Evolutionary conservation across 805 yeast species (phyloP), one percentile per base, ranked within the genome.

Genomic region (Ogataea sp.): DNA sequence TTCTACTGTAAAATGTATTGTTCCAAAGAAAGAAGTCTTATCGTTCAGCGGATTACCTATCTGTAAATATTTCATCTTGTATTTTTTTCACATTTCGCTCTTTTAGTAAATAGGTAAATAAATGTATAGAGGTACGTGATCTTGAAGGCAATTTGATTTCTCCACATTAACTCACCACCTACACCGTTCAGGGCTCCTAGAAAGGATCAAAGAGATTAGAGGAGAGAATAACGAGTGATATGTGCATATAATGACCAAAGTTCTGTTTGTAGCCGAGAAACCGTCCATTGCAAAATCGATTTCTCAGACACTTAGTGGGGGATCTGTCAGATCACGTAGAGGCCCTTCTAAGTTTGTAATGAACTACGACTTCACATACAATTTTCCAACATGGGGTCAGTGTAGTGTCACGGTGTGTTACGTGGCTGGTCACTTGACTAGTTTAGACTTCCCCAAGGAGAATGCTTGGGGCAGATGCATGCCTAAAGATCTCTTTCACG

Each of bases 181-280:
- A n/a, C n/a, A n/a, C n/a, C n/a, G n/a, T n/a, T n/a, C n/a, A n/a
- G n/a, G n/a, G n/a, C n/a, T n/a, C n/a, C n/a, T n/a, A n/a, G n/a
- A n/a, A n/a, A n/a, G n/a, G n/a, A n/a, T n/a, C 14, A 28, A 28
- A 28, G 31, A 28, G 20, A 30, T 18, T 16, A 16, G 6, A 16
- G 6, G 13, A 16, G 33, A 20, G 33, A 20, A 30, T 6, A 27
- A n/a, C n/a, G n/a, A n/a, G n/a, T n/a, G n/a, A n/a, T n/a, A n/a
- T n/a, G n/a, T n/a, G n/a, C 14, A 14, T 10, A 27, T 27, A 14
- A 33, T 33, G 36, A 14, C 36, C 93, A 79, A 66, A 48, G 75
- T 93, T 4, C 73, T 93, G 36, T 90, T 97, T 62, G 96, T 93
- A 41, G 98, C 99, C 2, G 99, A 93, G 64, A 93, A 93, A 62